These are phyloP conservation scores for Kwoniella shandongensis DNA, from an alignment of 768 basidiomycete genomes.

Conservation along the genomic window DNA sequence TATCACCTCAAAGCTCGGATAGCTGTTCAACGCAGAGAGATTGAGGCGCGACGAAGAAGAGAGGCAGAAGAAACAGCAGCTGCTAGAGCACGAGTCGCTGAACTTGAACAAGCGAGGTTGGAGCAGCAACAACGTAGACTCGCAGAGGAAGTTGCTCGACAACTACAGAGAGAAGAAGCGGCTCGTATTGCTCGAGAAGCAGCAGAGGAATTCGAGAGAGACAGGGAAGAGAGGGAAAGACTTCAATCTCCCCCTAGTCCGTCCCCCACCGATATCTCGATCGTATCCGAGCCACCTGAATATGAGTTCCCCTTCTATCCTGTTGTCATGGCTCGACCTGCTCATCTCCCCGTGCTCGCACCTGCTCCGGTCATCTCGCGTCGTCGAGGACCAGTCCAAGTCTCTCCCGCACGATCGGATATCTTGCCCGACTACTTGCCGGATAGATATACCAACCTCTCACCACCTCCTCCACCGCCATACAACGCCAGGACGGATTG, in stretches of 20 bases:
- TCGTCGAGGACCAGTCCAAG: background rate
- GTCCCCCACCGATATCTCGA: conserved; percentile 10
- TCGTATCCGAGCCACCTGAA: conserved; percentile 22
- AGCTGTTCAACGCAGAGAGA: background rate
- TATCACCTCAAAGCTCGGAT: background rate
- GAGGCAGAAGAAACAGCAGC: conserved; percentile 5
- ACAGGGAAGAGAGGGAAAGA: background rate
- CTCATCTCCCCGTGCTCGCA: background rate
- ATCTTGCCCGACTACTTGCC: conserved; percentile 11
- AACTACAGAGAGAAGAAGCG: background rate
- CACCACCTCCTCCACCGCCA: conserved; percentile 43
- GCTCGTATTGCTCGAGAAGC: background rate
- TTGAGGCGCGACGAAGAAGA: background rate
- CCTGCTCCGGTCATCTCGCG: background rate
- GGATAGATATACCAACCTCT: conserved; percentile 22
- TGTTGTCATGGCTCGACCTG: conserved; percentile 11
- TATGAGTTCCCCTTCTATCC: conserved; percentile 27
- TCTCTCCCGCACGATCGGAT: background rate
- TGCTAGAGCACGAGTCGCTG: conserved; percentile 1
- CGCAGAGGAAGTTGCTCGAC: conserved; percentile 5
- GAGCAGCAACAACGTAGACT: conserved; percentile 1
- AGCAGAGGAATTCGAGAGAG: background rate
- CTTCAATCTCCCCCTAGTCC: conserved; percentile 3
- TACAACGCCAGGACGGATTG: conserved; percentile 42
- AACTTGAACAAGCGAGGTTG: conserved; percentile 4